Evolutionary conservation across 1,284 basidiomycete genomes (phyloP).

Genomic region (Puccinia hordei): DNA sequence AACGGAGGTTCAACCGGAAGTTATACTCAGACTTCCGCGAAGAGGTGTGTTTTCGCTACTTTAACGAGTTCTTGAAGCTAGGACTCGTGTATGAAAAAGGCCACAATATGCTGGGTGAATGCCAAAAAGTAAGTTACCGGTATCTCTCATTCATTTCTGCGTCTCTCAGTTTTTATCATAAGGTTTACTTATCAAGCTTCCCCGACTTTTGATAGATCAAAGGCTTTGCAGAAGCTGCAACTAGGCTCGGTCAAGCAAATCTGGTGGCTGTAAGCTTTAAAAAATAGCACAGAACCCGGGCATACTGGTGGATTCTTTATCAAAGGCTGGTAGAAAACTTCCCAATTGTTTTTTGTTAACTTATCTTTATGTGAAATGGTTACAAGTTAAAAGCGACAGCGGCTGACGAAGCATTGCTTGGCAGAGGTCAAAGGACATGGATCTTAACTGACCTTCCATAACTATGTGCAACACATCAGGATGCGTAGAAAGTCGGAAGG

Average conservation of each 20-base stretch:
- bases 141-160: neutral
- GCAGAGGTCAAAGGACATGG: too few relatives aligned
- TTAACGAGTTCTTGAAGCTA: slow-evolving; percentile 55
- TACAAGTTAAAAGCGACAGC: too few relatives aligned
- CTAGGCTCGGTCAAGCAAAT: slow-evolving; percentile 11
- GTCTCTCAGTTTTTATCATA: neutral
- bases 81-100: slow-evolving; percentile 17
- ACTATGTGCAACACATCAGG: too few relatives aligned
- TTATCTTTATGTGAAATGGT: too few relatives aligned
- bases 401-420: too few relatives aligned
- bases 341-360: too few relatives aligned
- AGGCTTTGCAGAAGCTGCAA: slow-evolving; percentile 8
- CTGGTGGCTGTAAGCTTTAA: neutral
- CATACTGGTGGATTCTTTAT: neutral
- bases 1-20: slow-evolving; percentile 75
- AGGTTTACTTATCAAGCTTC: too few relatives aligned
- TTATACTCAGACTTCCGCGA: slow-evolving; percentile 67
- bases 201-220: slow-evolving; percentile 5
- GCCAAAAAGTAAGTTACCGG: slow-evolving; percentile 29
- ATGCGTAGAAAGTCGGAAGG: too few relatives aligned
- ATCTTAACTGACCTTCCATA: too few relatives aligned
- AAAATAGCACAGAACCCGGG: neutral
- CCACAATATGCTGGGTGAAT: slow-evolving; percentile 37
- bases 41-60: slow-evolving; percentile 58
- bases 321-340: too few relatives aligned